A percentile compares a stretch with the other conserved stretches of the same genome.
Evolutionary conservation across 495 filamentous ascomycete species (phyloP).

Genomic region (Xylaria sp.): DNA sequence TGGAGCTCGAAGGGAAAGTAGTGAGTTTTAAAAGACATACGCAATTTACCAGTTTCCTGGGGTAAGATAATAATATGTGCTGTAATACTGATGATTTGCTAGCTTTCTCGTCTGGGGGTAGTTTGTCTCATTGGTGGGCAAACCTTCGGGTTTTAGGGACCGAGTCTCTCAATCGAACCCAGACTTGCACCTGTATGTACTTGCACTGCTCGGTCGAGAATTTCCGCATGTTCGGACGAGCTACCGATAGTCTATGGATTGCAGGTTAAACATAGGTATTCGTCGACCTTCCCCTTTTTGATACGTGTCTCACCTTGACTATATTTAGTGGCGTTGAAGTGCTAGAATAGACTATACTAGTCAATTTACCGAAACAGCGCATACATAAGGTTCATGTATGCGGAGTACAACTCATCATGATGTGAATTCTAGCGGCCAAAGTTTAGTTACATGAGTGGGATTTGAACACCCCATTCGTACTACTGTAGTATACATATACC

Average conservation of each 20-base stretch:
- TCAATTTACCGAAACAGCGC: neutral
- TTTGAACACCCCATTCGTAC: neutral
- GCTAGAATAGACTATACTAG: neutral
- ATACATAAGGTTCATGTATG: neutral
- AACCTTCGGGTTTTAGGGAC: neutral
- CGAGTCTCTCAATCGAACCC: neutral
- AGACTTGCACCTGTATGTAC: neutral
- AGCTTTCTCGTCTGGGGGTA: neutral
- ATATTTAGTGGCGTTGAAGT: neutral
- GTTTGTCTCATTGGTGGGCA: constrained; percentile 2
- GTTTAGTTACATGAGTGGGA: neutral
- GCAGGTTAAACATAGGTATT: neutral
- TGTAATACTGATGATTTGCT: neutral
- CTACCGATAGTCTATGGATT: constrained; percentile 5
- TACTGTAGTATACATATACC: too few relatives aligned
- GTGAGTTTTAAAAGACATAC: neutral
- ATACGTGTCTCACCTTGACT: too few relatives aligned
- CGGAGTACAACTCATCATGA: neutral
- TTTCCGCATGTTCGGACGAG: neutral
- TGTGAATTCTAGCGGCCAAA: neutral
- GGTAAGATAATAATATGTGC: neutral
- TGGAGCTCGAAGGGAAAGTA: too few relatives aligned
- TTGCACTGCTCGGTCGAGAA: neutral
- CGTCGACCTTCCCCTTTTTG: constrained; percentile 7
- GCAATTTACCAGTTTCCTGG: neutral